Conservation (phyloP, 2,329 filamentous ascomycete species). For the Knoxdaviesia capensis region DNA sequence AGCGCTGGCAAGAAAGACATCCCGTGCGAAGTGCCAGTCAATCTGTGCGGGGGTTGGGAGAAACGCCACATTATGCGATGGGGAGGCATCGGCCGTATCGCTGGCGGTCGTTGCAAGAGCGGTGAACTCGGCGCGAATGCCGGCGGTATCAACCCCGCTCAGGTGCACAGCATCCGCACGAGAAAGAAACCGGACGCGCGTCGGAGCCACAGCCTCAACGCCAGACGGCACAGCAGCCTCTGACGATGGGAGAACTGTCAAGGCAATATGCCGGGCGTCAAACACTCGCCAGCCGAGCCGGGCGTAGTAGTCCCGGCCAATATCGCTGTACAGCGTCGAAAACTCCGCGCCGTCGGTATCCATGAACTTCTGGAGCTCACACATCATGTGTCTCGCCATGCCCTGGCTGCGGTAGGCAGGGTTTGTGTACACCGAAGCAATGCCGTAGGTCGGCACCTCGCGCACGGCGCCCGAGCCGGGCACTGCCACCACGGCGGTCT, state of each 20-base stretch:
- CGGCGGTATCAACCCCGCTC: slow-evolving; percentile 10
- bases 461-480: slow-evolving; percentile 5
- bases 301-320: slow-evolving; percentile 13
- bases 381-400: slow-evolving; percentile 15
- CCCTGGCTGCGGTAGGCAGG: slow-evolving; percentile 13
- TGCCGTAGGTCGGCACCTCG: slow-evolving; percentile 11
- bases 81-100: slow-evolving; percentile 8
- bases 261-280: no score
- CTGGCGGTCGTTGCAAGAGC: slow-evolving; percentile 3
- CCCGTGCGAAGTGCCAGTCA: slow-evolving; percentile 14
- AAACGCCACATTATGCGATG: slow-evolving; percentile 9
- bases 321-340: slow-evolving; percentile 16
- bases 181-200: slow-evolving; percentile 8
- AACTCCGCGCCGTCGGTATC: slow-evolving; percentile 12
- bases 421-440: slow-evolving; percentile 17
- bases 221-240: slow-evolving; percentile 7
- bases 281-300: slow-evolving; percentile 12
- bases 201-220: slow-evolving; percentile 6
- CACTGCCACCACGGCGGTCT: neutral
- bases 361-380: slow-evolving; percentile 13
- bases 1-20: slow-evolving; percentile 9
- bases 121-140: slow-evolving; percentile 9
- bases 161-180: slow-evolving; percentile 8
- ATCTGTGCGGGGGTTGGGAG: slow-evolving; percentile 11
- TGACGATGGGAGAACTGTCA: no score